A percentile compares a stretch with the other conserved stretches of the same genome.
These are phyloP conservation scores for Amylostereum chailletii DNA, from an alignment of 1,284 basidiomycete genomes.

Conservation along the genomic window DNA sequence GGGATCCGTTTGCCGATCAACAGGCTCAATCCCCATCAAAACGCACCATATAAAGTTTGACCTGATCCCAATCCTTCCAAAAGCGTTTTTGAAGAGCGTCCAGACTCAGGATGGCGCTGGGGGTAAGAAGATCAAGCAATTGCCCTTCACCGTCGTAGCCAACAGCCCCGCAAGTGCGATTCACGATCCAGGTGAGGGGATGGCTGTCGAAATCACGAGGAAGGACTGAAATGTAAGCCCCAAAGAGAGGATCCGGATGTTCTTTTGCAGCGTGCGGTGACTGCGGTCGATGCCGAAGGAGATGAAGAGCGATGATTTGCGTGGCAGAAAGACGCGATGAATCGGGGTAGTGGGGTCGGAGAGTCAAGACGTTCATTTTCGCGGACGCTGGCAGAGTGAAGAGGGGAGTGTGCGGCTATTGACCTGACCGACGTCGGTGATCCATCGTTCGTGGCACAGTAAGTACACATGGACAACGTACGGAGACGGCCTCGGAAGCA, in stretches of 20 bases:
- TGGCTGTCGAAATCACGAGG: slow-evolving; percentile 64
- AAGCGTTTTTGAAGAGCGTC: slow-evolving; percentile 43
- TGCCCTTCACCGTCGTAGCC: slow-evolving; percentile 8
- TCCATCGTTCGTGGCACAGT: background rate
- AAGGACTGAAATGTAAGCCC: slow-evolving; percentile 67
- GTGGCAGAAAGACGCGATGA: slow-evolving; percentile 39
- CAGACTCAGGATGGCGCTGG: slow-evolving; percentile 39
- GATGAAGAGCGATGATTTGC: slow-evolving; percentile 42
- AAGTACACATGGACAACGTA: slow-evolving; percentile 19
- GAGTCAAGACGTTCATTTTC: slow-evolving; percentile 63
- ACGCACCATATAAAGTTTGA: slow-evolving; percentile 1
- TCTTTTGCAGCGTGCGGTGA: slow-evolving; percentile 15
- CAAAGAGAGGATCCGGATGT: slow-evolving; percentile 54
- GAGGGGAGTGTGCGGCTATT: slow-evolving; percentile 44
- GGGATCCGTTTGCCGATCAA: too few relatives aligned
- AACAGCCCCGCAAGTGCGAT: slow-evolving; percentile 13
- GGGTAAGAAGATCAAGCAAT: slow-evolving; percentile 40
- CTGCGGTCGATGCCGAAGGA: slow-evolving; percentile 28
- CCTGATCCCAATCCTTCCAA: slow-evolving; percentile 43
- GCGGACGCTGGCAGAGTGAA: slow-evolving; percentile 63
- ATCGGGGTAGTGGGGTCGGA: slow-evolving; percentile 43
- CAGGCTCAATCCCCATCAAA: too few relatives aligned
- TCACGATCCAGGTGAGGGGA: slow-evolving; percentile 67
- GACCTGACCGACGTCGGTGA: background rate
- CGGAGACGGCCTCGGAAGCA: slow-evolving; percentile 36